Evolutionary conservation across 1,284 basidiomycete species (phyloP).

Genomic region (Cystobasidium slooffiae): DNA sequence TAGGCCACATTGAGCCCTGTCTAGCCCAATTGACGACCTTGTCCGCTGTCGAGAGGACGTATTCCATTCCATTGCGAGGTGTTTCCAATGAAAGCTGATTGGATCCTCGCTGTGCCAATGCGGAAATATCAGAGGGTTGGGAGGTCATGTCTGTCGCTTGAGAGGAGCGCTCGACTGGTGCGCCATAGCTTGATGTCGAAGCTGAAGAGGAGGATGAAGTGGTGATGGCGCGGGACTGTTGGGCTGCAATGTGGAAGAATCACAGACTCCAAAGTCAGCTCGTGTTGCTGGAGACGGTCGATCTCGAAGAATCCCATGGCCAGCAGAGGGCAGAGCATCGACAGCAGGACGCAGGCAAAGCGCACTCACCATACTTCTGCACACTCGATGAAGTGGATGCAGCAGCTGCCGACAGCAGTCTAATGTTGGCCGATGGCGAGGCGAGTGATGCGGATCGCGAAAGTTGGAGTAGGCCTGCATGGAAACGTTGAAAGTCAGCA

Average conservation of each 20-base stretch:
- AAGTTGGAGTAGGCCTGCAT: conserved; percentile 26
- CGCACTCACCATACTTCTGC: conserved; percentile 22
- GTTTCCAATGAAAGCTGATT: conserved; percentile 66
- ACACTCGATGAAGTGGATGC: conserved; percentile 24
- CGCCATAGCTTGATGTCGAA: conserved; percentile 15
- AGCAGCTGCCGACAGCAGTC: conserved; percentile 28
- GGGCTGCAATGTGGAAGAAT: conserved; percentile 7
- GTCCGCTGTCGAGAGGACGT: conserved; percentile 93
- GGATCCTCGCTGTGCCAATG: conserved; percentile 70
- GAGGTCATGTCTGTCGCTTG: conserved; percentile 5
- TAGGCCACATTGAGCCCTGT: conserved; percentile 99
- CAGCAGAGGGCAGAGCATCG: not conserved
- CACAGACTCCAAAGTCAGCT: not conserved
- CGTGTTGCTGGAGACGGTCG: no score
- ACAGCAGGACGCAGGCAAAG: not conserved
- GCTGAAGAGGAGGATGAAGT: conserved; percentile 9
- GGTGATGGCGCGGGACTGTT: conserved; percentile 14
- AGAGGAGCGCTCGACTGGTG: not conserved
- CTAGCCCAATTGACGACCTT: conserved; percentile 98
- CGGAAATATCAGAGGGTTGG: conserved; percentile 17
- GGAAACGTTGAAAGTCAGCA: not conserved
- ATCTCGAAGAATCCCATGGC: not conserved
- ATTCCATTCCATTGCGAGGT: conserved; percentile 66
- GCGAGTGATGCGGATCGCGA: conserved; percentile 28
- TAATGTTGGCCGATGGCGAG: conserved; percentile 23